Percentiles rank a stretch among this genome's conserved stretches.
Conservation (phyloP, 495 filamentous ascomycete genomes). For the Trichocladium antarcticum region DNA sequence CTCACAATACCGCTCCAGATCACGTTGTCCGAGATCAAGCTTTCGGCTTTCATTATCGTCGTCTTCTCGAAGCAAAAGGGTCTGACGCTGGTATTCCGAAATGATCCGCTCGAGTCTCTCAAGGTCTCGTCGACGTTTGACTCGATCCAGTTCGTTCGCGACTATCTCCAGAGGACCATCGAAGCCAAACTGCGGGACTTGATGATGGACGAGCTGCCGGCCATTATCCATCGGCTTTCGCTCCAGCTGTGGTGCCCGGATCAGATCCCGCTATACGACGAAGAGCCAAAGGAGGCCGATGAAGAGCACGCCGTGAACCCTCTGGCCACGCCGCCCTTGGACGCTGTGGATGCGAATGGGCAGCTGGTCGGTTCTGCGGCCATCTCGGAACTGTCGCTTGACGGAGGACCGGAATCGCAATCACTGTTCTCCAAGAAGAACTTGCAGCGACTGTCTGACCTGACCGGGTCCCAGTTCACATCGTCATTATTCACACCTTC, state of each 20-base stretch:
- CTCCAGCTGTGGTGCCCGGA: constrained; percentile 84
- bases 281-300: constrained; percentile 34
- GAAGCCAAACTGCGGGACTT: constrained; percentile 84
- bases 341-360: constrained; percentile 66
- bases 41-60: constrained; percentile 95
- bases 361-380: constrained; percentile 61
- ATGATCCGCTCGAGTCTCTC: constrained; percentile 93
- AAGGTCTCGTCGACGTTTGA: constrained; percentile 98
- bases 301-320: constrained; percentile 62
- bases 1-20: constrained; percentile 95
- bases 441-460: constrained; percentile 59
- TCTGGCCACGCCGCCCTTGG: constrained; percentile 63
- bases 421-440: constrained; percentile 88
- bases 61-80: constrained; percentile 97
- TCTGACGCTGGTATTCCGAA: constrained; percentile 89
- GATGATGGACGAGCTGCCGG: constrained; percentile 95
- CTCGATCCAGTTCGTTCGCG: constrained; percentile 93
- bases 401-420: constrained; percentile 64
- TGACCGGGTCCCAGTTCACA: constrained; percentile 75
- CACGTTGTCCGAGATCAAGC: constrained; percentile 86
- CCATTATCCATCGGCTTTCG: constrained; percentile 89
- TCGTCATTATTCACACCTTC: constrained; percentile 77
- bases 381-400: constrained; percentile 62
- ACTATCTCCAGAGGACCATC: constrained; percentile 94
- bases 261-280: constrained; percentile 51